Evolutionary conservation across 345 rosid species (phyloP), one percentile per base, ranked within the genome.

Genomic region (Schrenkiella parvula): DNA sequence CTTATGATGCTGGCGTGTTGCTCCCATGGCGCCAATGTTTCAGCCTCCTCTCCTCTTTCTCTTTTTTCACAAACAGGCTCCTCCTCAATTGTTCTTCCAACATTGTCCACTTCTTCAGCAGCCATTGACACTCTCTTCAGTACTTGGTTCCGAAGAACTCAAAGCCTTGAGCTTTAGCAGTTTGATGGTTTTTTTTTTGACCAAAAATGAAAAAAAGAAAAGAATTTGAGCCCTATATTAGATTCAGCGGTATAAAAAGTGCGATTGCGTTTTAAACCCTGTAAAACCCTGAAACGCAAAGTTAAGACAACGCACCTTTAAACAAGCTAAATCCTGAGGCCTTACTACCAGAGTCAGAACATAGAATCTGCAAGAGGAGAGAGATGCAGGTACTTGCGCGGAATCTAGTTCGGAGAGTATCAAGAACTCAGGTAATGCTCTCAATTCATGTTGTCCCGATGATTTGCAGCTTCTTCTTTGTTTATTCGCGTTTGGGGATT

Each of bases 1-100:
- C 82, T 87, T 78, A 93, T 93, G 39, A 86, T 83, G 25, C 77
- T 78, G 1, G 87, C 82, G 75, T 89, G 93, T 80, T 90, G 97
- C 73, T 90, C 96, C 96, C 97, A 90, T 18, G 97, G 93, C 39
- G 85, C 77, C 88, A 90, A 80, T 65, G 61, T 32, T 74, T 60
- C 50, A 43, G 46, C 15, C 10, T 76, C 75, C 2, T 68, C 64
- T 68, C n/a, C 64, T 64, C 73, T 64, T 52, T 72, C 78, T 72
- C 74, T 56, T 41, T 68, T 69, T 18, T 61, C 76, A 51, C 63
- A 8, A 5, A 53, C 55, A 28, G 19, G 1, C 32, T 73, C 66
- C 54, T 72, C 80, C 72, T 44, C 72, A 9, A 2, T 31, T 53
- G 42, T 13, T 48, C 6, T 68, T 17, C 29, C 70, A 42, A 48